Evolutionary conservation across 31 red algal genomes (phyloP), one percentile per base, ranked within the genome.

Genomic region (Asparagopsis taxiformis): DNA sequence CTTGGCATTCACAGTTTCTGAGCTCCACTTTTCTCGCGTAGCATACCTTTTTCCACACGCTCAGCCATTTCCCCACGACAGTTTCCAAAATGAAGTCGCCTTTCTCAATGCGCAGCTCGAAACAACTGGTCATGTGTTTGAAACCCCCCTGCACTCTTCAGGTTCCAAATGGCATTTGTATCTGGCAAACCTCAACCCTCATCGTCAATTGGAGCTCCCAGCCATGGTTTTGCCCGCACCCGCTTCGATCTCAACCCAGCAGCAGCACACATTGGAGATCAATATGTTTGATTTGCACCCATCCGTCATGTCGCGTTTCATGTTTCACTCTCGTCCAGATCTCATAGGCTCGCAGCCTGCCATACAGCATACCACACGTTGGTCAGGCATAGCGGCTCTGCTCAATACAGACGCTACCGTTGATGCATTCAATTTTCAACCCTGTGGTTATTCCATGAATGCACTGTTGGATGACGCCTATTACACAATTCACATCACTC

Each of bases 401-500:
- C 62, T 82, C 16, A 22, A 48, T 32, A 53, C 59, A 1, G 69
- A 38, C 16, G 49, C 77, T 11, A 74, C 58, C 23, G 44, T 87
- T 13, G 95, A 98, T 43, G 90, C 95, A 21, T 85, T 79, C 55
- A 85, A 90, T 57, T 98, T 98, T 70, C 80, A 76, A 39, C 95
- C 95, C 35, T 98, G 95, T 58, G 95, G 95, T 5, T 98, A 94
- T 71, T 94, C 91, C 15, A 91, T 98, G 89, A 98, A 98, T 60
- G 95, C 74, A 3, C 24, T 98, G 9, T 21, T 29, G 2, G 34
- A 30, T 31, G 55, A 41, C 10, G 41, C 51, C 24, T 98, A 98
- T 71, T 94, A 74, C 33, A 94, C 95, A 20, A 76, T 98, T 10
- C 95, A 98, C 53, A 79, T 94, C 32, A 89, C 95, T 30, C 95